Evolutionary conservation across 2,329 filamentous ascomycete species (phyloP), one percentile per base, ranked within the genome.

Genomic region (Fusarium mundagurra): DNA sequence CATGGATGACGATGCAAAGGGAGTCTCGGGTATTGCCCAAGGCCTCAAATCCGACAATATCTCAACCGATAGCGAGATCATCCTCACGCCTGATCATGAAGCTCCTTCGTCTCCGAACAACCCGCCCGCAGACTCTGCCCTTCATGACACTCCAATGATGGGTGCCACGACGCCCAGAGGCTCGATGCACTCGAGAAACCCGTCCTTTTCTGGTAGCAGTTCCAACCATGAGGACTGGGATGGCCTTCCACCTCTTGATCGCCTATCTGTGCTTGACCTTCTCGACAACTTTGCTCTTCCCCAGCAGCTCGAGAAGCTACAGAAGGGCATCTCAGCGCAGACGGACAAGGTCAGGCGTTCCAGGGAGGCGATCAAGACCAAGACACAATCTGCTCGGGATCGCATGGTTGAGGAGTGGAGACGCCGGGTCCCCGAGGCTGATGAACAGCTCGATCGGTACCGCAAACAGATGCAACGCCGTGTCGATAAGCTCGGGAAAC

Each of bases 331-430:
- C 67, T 92, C 92, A 34, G 90, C 91, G 10, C 95, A 98, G 83
- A 96, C 92, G 8, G 92, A 96, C 76, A 96, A 94, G 82, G 92
- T 98, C 38, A 92, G 92, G 71, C 91, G 91, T 79, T 96, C 96
- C 70, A 91, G 93, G 78, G 93, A 96, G 81, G 94, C 91, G 67
- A 84, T 98, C 71, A 94, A 94, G 81, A 91, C 91, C 27, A 92
- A 89, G 74, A 92, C 95, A 57, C 88, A 92, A 78, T 90, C 90
- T 76, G 95, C 96, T n/a, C 94, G 92, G 79, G 92, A 97, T 75
- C 92, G 93, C 69, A 94, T 98, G 80, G 92, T 98, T 31, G 95
- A 97, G 76, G 94, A 98, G 85, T 97, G 94, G 94, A 91, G 94
- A 67, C 92, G 93, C 62, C 90, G 95, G 44, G 90, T 97, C 16